A percentile compares a stretch with the other conserved stretches of the same genome.
phyloP scores from a whole-genome alignment of 176 grass and related monocot genomes.

The Raddia guianensis region DNA sequence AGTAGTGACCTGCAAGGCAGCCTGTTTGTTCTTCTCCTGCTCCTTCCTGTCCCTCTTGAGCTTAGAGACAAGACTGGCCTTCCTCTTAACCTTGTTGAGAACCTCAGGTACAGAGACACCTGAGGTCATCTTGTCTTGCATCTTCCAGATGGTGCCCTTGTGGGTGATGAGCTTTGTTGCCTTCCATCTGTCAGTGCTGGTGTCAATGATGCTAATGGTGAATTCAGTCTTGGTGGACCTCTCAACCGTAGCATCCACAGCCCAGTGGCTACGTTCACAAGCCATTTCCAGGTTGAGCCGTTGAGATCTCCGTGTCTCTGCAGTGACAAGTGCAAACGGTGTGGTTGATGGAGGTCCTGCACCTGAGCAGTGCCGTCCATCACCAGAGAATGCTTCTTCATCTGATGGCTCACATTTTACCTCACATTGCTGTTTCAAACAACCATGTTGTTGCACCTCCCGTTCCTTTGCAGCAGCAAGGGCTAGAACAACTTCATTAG shows the following conservation, averaged over 20 bases:
- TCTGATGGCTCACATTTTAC: neutral
- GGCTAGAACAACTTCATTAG: conserved; percentile 19
- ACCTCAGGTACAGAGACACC: conserved; percentile 30
- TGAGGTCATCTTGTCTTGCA: conserved; percentile 31
- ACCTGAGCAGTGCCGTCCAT: no score
- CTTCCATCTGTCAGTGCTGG: conserved; percentile 74
- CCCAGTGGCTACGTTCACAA: no score
- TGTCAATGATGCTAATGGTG: conserved; percentile 69
- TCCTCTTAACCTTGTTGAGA: conserved; percentile 54
- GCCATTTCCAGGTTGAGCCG: no score
- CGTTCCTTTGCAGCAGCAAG: conserved; percentile 3
- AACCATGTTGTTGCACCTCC: conserved; percentile 25
- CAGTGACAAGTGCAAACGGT: no score
- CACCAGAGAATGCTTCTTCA: neutral
- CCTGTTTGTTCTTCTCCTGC: conserved; percentile 39
- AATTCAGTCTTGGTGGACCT: conserved; percentile 57
- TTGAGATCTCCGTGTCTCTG: no score
- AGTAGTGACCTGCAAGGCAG: conserved; percentile 28
- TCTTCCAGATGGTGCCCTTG: conserved; percentile 53
- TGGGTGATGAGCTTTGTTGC: conserved; percentile 61
- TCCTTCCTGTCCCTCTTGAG: conserved; percentile 44
- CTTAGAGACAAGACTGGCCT: conserved; percentile 42
- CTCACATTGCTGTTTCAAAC: conserved; percentile 22
- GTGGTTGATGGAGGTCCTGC: no score
- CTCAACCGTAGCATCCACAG: neutral